Evolutionary conservation across 2,329 filamentous ascomycete genomes (phyloP), one percentile per base, ranked within the genome.

Genomic region (Colletotrichum kahawae): DNA sequence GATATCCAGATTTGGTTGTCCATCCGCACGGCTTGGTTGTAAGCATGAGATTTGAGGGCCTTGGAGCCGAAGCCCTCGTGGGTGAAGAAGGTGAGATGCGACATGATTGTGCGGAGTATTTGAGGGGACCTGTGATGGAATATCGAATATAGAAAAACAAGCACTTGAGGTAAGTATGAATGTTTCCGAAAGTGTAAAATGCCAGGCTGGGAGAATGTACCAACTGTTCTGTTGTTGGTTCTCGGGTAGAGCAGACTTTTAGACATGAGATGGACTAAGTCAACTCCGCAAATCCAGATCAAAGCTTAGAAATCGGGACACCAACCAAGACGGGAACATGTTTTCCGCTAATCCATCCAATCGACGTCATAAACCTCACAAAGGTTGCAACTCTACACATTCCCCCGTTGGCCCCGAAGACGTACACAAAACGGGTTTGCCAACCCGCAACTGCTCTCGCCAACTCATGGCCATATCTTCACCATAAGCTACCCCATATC

Each of bases 401-500:
- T 18, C 14, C 7, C 7, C 16, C 36, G 7, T 38, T 18, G 1
- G 36, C 18, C 36, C 36, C 36, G 36, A 8, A 38, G 8, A 38
- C 1, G 10, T 36, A 14, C 34, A 36, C 34, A 36, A 36, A 36
- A 36, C 13, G 7, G 14, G 2, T 36, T 16, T 16, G 14, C 13
- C 3, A 16, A 36, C 34, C 13, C 2, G 13, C 13, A 36, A 36
- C 16, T n/a, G 2, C 16, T 43, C 36, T 18, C 3, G 2, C 9
- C 18, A 43, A n/a, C 18, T 48, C 1, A n/a, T n/a, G 18, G 38
- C 0, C 38, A 43, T 3, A 43, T 43, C 18, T n/a, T 1, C 38
- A n/a, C 3, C 5, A 1, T 0, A 12, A n/a, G 5, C 18, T 1
- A 12, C n/a, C 10, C 21, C 1, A 48, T 0, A n/a, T 48, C 43